Base-by-base conservation (phyloP, 768 basidiomycete species). In the Lentinula guzmanii region DNA sequence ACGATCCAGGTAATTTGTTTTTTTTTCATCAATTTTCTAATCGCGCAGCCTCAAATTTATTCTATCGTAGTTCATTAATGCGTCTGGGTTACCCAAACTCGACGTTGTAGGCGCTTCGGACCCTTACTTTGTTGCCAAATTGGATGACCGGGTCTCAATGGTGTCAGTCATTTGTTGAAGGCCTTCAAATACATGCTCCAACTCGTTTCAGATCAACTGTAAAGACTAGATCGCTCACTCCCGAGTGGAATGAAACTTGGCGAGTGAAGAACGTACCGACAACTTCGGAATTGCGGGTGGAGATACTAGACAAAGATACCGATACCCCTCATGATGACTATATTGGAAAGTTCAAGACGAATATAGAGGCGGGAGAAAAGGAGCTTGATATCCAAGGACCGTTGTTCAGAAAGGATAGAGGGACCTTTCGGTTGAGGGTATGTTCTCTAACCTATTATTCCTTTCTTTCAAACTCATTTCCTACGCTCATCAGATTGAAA, bases 191-290 rank as follows among this genome's bases (percentile, higher is more conserved):
- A 4, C 46, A 28, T 61, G 7, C 21, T 60, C 37, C 10, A 60
- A 18, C 11, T 10, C 54, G 43, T 61, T 64, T 55, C 13, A 91
- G 90, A 45, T 91, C 90, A 0, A 82, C 85, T 0, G 86, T 91
- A 9, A 78, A 87, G 65, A 58, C 71, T 11, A 75, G 82, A 51
- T 85, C 84, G 6, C 70, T 85, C 18, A 65, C 74, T 0, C 90
- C 90, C 0, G 85, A 89, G 18, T 91, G 90, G 90, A 87, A 92
- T 66, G 90, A 90, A 68, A 63, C 76, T 8, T 91, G 90, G 90
- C 73, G 75, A 37, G 72, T 91, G 63, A 87, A 85, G 72, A 90
- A 89, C 67, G 89, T 91, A 13, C 90, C 90, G 0, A 70, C 69
- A 4, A 79, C 75, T n/a, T 89, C 89, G 7, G 76, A 74, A 28